These are phyloP conservation scores for Fusarium sp. DNA, from an alignment of 2,329 filamentous ascomycete genomes.

Conservation along the genomic window DNA sequence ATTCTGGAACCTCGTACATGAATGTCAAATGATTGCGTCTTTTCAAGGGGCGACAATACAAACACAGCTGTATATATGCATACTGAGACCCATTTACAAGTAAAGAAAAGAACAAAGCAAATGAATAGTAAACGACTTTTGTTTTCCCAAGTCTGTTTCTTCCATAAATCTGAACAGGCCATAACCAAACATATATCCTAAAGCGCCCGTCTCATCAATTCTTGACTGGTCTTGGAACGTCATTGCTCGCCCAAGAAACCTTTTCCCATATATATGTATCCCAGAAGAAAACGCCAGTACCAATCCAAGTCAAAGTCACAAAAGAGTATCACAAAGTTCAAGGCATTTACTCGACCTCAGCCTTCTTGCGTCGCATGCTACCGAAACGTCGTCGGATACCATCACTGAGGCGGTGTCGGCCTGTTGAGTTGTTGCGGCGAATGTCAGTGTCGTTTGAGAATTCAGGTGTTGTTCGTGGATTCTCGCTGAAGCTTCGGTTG, in stretches of 20 bases:
- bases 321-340: background rate
- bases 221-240: constrained; percentile 13
- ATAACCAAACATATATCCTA: constrained; percentile 7
- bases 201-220: constrained; percentile 13
- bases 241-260: constrained; percentile 3
- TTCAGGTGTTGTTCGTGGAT: constrained; percentile 42
- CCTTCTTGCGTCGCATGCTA: constrained; percentile 61
- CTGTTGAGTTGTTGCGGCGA: constrained; percentile 56
- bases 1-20: no score
- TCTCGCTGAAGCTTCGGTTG: constrained; percentile 60
- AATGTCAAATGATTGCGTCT: background rate
- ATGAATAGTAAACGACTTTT: constrained; percentile 1
- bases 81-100: background rate
- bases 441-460: constrained; percentile 45
- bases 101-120: background rate
- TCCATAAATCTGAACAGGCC: constrained; percentile 3
- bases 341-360: constrained; percentile 18
- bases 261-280: background rate
- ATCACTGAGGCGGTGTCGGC: constrained; percentile 58
- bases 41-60: background rate
- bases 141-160: constrained; percentile 4
- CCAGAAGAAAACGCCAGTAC: constrained; percentile 14
- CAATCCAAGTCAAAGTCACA: constrained; percentile 1
- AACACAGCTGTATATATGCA: background rate
- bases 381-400: constrained; percentile 66